Evolutionary conservation across 2,329 filamentous ascomycete genomes (phyloP), one percentile per base, ranked within the genome.

Genomic region (Colletotrichum godetiae): DNA sequence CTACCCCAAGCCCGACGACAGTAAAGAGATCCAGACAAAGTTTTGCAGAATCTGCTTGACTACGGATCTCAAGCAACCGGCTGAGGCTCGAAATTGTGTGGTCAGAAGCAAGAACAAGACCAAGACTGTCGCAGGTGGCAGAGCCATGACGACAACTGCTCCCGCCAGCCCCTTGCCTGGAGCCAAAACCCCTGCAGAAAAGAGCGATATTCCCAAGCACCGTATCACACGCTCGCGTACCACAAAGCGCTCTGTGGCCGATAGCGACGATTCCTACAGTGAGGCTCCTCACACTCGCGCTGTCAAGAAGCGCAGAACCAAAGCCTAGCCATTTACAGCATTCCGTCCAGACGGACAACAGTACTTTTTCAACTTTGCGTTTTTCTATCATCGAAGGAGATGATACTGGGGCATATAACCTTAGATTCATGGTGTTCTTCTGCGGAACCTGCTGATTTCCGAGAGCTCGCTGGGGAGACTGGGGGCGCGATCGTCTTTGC

Each of bases 221-320:
- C 42, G 19, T 6, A 49, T 22, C 42, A 49, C 42, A 7, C 42
- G 42, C 8, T 10, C 19, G 6, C 42, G 19, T 22, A n/a, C 42
- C 8, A 49, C 15, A 49, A 49, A 49, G 42, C 42, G 42, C 19
- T 15, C 10, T 49, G 19, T 8, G 3, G 8, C 19, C 8, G 19
- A 49, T 19, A 49, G 19, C 19, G 42, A 49, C 42, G 42, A n/a
- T 19, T 4, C 19, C 19, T 49, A 49, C 19, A 49, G 42, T 7
- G 42, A 49, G 42, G 27, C 19, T 22, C 37, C 35, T 22, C 27
- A 11, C 49, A 27, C 24, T 37, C 19, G 22, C 29, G 5, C 13
- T 35, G 55, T 42, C 31, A 72, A 72, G 59, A 37, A 52, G 11
- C 42, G 8, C 52, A 69, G 68, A 59, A 64, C 58, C 7, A 49